Evolutionary conservation across 225 moss, liverwort and hornwort genomes (phyloP), one percentile per base, ranked within the genome.

Genomic region (Ulota crispa): DNA sequence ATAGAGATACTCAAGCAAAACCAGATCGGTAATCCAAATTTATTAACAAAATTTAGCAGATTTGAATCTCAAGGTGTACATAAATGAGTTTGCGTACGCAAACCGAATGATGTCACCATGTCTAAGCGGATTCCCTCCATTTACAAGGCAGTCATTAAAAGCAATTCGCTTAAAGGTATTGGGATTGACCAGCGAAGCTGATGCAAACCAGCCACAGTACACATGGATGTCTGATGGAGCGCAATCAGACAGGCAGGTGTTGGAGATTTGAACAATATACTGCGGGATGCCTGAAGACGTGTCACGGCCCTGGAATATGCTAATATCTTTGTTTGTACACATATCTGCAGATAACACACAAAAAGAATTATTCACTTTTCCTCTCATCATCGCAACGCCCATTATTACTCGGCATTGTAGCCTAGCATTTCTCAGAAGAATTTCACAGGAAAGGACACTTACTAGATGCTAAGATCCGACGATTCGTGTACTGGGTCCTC

Each of bases 281-380:
- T 88, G 86, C 70, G 90, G 90, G 67, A 90, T 90, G 88, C 90
- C 90, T 82, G 88, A 86, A 64, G 86, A 86, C 62, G 86, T 86
- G 84, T 90, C 88, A 77, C 82, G 90, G 82, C 88, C 86, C 86
- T 90, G 90, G 80, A 88, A 86, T 75, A 88, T 88, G 90, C 88
- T 90, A 90, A 90, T 88, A 81, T 90, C 90, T 88, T 90, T 90
- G 82, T 82, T 84, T 90, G 86, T 82, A 88, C 90, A 90, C 80
- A 82, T 59, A 90, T 84, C 90, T 88, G 88, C 90, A 88, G 54
- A 63, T 86, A 80, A 80, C 69, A 86, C 84, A 89, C 78, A 83
- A 75, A 81, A 80, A 72, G 47, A 66, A 85, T 89, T 89, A 89
- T 85, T 85, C 83, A 79, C 37, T 70, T 78, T 70, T 74, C 62